These are phyloP conservation scores for Phytophthora colocasiae DNA, from an alignment of 352 stramenopile species.

Conservation along the genomic window DNA sequence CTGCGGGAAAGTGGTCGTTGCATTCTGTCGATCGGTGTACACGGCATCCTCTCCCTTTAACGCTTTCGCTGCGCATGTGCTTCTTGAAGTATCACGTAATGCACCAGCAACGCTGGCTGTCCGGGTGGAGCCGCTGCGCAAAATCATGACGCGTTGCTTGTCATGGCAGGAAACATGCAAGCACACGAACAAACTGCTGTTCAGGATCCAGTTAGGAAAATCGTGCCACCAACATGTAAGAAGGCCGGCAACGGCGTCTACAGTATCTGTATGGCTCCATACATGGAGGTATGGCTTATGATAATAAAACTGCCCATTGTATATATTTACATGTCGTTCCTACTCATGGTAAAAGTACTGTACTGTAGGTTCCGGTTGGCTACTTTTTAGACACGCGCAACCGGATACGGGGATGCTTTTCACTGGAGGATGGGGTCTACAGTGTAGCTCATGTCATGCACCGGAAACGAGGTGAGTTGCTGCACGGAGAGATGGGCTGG, in stretches of 20 bases:
- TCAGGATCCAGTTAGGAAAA: constrained; percentile 8
- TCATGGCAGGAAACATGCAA: constrained; percentile 12
- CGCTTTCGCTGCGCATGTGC: neutral
- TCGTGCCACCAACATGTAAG: no score
- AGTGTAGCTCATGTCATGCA: constrained; percentile 22
- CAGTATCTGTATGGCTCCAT: no score
- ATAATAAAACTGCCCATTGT: no score
- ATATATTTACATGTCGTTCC: no score
- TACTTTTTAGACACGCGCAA: constrained; percentile 25
- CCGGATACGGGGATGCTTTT: constrained; percentile 36
- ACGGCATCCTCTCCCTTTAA: neutral
- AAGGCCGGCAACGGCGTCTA: no score
- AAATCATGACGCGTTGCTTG: constrained; percentile 16
- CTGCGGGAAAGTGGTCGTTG: no score
- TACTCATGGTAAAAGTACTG: no score
- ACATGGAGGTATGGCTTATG: no score
- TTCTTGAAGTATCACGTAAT: neutral
- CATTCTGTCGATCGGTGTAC: no score
- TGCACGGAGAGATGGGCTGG: constrained; percentile 7
- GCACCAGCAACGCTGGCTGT: constrained; percentile 1
- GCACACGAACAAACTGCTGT: constrained; percentile 12
- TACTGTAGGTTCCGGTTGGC: neutral
- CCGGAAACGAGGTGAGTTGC: constrained; percentile 17
- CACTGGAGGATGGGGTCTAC: constrained; percentile 3
- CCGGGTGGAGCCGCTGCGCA: constrained; percentile 6